Evolutionary conservation across 306 rosid species (phyloP).

Genomic region (Benincasa hispida): DNA sequence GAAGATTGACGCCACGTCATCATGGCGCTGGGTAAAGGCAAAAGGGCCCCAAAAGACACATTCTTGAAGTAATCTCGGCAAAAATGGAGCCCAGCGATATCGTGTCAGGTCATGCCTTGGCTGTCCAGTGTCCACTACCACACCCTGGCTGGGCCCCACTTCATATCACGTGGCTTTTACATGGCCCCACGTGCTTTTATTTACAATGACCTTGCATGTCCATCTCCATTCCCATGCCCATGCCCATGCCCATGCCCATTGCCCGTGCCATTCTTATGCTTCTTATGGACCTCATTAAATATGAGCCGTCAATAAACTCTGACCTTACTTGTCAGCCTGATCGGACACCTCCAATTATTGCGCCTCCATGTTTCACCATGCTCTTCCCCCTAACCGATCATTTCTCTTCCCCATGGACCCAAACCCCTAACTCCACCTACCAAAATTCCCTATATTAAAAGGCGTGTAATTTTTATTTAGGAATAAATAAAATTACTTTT

Average conservation of each 20-base stretch:
- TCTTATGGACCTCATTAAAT: background rate
- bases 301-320: background rate
- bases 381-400: background rate
- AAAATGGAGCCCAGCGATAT: conserved; percentile 12
- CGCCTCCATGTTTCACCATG: background rate
- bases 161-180: background rate
- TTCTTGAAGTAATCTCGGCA: conserved; percentile 2
- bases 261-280: too few species aligned
- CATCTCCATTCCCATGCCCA: background rate
- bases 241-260: background rate
- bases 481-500: too few species aligned
- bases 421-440: background rate
- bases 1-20: background rate
- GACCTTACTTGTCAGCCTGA: background rate
- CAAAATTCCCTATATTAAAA: background rate
- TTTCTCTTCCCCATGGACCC: background rate
- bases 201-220: background rate
- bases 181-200: background rate
- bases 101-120: conserved; percentile 18
- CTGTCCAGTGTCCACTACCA: conserved; percentile 1
- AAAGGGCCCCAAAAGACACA: background rate
- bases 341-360: background rate
- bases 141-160: conserved; percentile 8
- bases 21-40: background rate
- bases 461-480: too few species aligned